Base-by-base conservation (phyloP, 768 basidiomycete species). In the Galerina marginata region DNA sequence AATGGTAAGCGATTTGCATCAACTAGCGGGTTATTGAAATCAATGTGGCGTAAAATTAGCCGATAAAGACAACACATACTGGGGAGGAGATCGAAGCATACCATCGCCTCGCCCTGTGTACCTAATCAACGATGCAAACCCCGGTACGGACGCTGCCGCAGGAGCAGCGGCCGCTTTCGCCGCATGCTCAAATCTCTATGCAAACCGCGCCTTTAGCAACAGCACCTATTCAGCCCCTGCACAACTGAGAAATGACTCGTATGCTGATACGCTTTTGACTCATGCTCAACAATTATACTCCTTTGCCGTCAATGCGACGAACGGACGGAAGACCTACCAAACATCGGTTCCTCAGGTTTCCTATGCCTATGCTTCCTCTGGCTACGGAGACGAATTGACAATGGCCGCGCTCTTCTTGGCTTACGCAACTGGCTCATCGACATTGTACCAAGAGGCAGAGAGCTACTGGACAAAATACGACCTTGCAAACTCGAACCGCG, bases 61-160 rank as follows among this genome's bases (percentile, higher is more conserved):
- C 25, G 74, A 84, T 56, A 68, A 83, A 16, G 91, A 95, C 70
- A 83, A 91, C 65, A 80, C 80, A 2, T 98, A 97, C 70, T 96
- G 95, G 94, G 95, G 93, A 60, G 92, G 90, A 10, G 95, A 97
- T 66, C 81, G 79, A 48, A 79, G 79, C 59, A 92, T 97, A 51
- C 94, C 94, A 10, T 74, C 74, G 14, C 85, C 87, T 23, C 86
- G 96, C 39, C 85, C 89, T 1, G 86, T 90, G 1, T 95, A 85
- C 75, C 86, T 88, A 65, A 86, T 97, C 65, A 95, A 95, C 65
- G 74, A 81, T 57, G 88, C 89, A 48, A 80, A 85, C 54, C 93
- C 95, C 0, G 96, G 95, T 47, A 97, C 96, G 0, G 95, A 98
- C 65, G 94, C 86, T 15, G 93, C 92, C 10, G 93, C 95, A 0